These are phyloP conservation scores for Fusarium oxysporum DNA, from an alignment of 2,329 filamentous ascomycete genomes.

Conservation along the genomic window DNA sequence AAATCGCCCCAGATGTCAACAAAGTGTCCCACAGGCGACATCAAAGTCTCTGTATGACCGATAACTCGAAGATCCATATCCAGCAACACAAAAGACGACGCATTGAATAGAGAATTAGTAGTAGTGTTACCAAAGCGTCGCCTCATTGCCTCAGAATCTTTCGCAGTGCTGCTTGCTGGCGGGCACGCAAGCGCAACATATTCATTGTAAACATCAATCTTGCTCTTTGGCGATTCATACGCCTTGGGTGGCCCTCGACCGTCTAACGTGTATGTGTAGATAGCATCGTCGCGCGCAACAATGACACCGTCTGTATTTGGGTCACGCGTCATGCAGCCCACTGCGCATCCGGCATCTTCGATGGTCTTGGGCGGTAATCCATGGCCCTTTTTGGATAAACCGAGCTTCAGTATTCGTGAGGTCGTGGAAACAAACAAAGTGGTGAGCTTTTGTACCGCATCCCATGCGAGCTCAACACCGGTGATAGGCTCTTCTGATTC, in stretches of 20 bases:
- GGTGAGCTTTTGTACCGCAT: conserved; percentile 64
- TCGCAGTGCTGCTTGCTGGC: conserved; percentile 66
- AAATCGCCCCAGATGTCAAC: conserved; percentile 93
- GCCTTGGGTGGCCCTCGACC: conserved; percentile 89
- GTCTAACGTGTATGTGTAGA: conserved; percentile 90
- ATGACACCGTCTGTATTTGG: conserved; percentile 84
- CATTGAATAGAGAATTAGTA: conserved; percentile 81
- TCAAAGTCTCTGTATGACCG: conserved; percentile 86
- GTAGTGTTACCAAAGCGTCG: conserved; percentile 79
- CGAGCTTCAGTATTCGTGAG: conserved; percentile 84
- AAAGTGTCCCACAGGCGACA: conserved; percentile 81
- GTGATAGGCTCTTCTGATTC: conserved; percentile 98
- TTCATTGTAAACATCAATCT: conserved; percentile 81
- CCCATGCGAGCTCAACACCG: conserved; percentile 80
- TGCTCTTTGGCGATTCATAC: conserved; percentile 90
- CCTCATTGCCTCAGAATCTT: conserved; percentile 69
- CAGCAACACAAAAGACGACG: conserved; percentile 89
- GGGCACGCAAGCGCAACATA: conserved; percentile 91
- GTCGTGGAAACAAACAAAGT: conserved; percentile 95
- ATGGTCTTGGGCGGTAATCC: conserved; percentile 88
- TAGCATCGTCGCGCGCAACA: conserved; percentile 92
- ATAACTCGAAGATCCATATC: conserved; percentile 92
- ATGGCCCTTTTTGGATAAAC: conserved; percentile 89
- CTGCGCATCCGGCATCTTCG: conserved; percentile 88
- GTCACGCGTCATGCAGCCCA: conserved; percentile 96